phyloP scores from a whole-genome alignment of 352 stramenopile genomes.

The Pythium biforme region DNA sequence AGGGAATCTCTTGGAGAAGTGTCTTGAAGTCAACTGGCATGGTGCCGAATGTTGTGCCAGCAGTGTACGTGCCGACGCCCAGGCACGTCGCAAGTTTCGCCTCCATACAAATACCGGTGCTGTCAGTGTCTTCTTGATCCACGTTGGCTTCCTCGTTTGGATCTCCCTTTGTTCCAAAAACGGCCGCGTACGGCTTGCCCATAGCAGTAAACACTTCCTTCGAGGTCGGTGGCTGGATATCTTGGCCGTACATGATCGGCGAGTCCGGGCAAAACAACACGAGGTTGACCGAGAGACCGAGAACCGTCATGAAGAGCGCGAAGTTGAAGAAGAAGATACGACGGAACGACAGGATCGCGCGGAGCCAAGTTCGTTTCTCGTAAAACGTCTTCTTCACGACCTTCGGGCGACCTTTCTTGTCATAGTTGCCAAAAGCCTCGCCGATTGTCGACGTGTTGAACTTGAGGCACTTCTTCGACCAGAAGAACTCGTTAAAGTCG shows the following conservation, averaged over 20 bases:
- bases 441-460: constrained; percentile 64
- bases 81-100: constrained; percentile 73
- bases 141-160: not conserved
- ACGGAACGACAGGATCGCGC: constrained; percentile 73
- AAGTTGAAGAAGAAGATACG: constrained; percentile 86
- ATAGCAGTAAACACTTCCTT: constrained; percentile 58
- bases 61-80: constrained; percentile 46
- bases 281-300: constrained; percentile 73
- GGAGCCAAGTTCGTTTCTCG: constrained; percentile 77
- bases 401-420: constrained; percentile 84
- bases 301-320: constrained; percentile 59
- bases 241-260: constrained; percentile 68
- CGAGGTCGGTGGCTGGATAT: constrained; percentile 41
- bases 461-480: constrained; percentile 85
- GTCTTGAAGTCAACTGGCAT: constrained; percentile 77
- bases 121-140: not conserved
- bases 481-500: constrained; percentile 90
- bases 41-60: constrained; percentile 34
- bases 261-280: constrained; percentile 78
- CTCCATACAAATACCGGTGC: constrained; percentile 37
- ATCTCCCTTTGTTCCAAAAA: constrained; percentile 2
- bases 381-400: constrained; percentile 84
- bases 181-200: constrained; percentile 50
- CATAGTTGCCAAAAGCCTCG: constrained; percentile 65
- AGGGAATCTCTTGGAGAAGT: constrained; percentile 57